phyloP scores from a whole-genome alignment of 1,284 basidiomycete genomes.

The Ganoderma lucidum region DNA sequence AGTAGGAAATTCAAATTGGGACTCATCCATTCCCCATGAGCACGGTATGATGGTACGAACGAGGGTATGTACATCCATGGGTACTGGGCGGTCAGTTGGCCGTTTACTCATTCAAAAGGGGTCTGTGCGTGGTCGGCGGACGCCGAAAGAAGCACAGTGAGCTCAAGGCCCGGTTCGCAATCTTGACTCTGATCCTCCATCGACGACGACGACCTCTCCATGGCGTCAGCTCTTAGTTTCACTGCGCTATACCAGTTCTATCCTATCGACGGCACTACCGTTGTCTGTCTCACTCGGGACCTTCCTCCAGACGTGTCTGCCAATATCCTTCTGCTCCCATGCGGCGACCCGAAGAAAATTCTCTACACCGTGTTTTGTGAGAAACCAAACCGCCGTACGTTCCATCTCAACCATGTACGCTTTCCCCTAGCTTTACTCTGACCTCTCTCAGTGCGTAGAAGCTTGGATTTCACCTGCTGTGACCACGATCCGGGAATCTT shows the following conservation, averaged over 20 bases:
- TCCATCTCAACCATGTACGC: not conserved
- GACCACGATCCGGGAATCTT: conserved; percentile 64
- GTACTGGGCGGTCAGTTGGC: too few relatives aligned
- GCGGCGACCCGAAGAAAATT: conserved; percentile 64
- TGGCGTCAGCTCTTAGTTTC: conserved; percentile 50
- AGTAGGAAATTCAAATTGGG: too few relatives aligned
- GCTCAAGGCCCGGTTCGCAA: too few relatives aligned
- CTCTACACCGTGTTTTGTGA: conserved; percentile 53
- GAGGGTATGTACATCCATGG: too few relatives aligned
- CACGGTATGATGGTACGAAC: too few relatives aligned
- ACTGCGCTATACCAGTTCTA: conserved; percentile 58
- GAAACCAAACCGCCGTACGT: conserved; percentile 24
- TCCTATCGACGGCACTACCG: conserved; percentile 63
- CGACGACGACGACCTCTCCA: not conserved
- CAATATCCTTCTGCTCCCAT: conserved; percentile 58
- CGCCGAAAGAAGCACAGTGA: too few relatives aligned
- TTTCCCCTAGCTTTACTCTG: conserved; percentile 5
- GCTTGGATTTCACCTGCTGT: conserved; percentile 66
- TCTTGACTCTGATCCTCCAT: not conserved
- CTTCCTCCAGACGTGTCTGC: conserved; percentile 55
- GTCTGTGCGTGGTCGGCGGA: too few relatives aligned
- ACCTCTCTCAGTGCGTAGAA: conserved; percentile 40
- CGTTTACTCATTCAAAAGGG: too few relatives aligned
- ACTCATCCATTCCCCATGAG: too few relatives aligned
- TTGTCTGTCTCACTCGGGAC: conserved; percentile 56